Percentiles rank a stretch among this genome's conserved stretches.
These are phyloP conservation scores for Blastocystis hominis DNA, from an alignment of 352 stramenopile species.

Conservation along the genomic window DNA sequence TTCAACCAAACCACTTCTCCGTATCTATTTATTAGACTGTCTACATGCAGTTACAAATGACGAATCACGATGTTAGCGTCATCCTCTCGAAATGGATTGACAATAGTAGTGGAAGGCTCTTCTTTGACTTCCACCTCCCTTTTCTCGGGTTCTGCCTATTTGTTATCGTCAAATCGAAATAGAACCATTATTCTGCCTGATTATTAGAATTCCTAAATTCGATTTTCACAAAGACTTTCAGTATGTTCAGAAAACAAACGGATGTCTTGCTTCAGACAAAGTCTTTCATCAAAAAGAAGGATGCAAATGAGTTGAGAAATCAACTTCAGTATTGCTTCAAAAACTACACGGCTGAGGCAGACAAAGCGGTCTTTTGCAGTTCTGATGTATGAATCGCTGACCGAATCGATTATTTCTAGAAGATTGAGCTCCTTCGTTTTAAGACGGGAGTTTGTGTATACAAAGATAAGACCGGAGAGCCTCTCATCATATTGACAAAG, in stretches of 20 bases:
- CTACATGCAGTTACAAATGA: background rate
- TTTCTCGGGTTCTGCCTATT: background rate
- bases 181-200: background rate
- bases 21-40: background rate
- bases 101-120: background rate
- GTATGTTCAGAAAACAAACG: slow-evolving; percentile 25
- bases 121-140: background rate
- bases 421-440: slow-evolving; percentile 17
- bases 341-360: slow-evolving; percentile 6
- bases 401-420: background rate
- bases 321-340: background rate
- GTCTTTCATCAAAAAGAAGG: slow-evolving; percentile 31
- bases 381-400: background rate
- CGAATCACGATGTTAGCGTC: slow-evolving; percentile 6
- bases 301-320: slow-evolving; percentile 25
- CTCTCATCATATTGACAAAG: background rate
- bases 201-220: background rate
- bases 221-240: background rate
- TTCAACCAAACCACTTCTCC: slow-evolving; percentile 45
- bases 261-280: slow-evolving; percentile 10
- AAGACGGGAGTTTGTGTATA: background rate
- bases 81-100: background rate
- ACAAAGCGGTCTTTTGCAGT: slow-evolving; percentile 3
- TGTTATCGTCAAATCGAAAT: background rate
- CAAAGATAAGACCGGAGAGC: background rate